Conservation (phyloP, 495 filamentous ascomycete species). For the Penicillium antarcticum region DNA sequence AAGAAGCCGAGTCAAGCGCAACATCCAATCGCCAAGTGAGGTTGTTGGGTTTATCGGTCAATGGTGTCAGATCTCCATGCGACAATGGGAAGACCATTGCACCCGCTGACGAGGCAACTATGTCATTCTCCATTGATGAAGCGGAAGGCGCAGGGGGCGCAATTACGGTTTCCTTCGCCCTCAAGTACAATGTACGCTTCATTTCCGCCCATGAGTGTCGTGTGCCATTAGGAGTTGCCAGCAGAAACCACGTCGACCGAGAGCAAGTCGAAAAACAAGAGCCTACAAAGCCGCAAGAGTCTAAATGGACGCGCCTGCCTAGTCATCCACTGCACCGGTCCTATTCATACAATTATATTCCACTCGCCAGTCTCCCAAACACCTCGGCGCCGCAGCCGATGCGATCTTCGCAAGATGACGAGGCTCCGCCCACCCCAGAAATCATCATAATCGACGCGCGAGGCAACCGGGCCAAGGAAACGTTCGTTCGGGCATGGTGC, state of each 20-base stretch:
- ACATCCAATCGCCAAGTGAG: slow-evolving; percentile 16
- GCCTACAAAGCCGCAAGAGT: slow-evolving; percentile 22
- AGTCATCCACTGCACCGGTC: slow-evolving; percentile 66
- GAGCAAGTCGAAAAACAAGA: slow-evolving; percentile 20
- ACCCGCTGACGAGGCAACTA: slow-evolving; percentile 47
- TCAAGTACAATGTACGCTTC: slow-evolving; percentile 64
- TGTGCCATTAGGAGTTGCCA: slow-evolving; percentile 43
- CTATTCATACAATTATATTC: slow-evolving; percentile 54
- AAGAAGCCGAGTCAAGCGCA: slow-evolving; percentile 10
- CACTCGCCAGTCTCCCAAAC: slow-evolving; percentile 49
- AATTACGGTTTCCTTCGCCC: slow-evolving; percentile 40
- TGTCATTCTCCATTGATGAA: slow-evolving; percentile 40
- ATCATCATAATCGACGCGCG: slow-evolving; percentile 48
- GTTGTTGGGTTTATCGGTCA: slow-evolving; percentile 19
- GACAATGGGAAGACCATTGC: slow-evolving; percentile 25
- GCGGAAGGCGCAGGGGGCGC: slow-evolving; percentile 24
- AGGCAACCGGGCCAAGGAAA: slow-evolving; percentile 55
- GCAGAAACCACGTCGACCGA: slow-evolving; percentile 5
- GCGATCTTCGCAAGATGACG: not conserved
- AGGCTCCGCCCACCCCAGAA: slow-evolving; percentile 27
- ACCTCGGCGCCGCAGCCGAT: slow-evolving; percentile 6
- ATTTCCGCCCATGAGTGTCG: slow-evolving; percentile 64
- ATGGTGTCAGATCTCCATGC: slow-evolving; percentile 8
- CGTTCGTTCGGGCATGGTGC: slow-evolving; percentile 66
- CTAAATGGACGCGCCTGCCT: slow-evolving; percentile 28